phyloP scores from a whole-genome alignment of 768 basidiomycete genomes.

The Xerocomus spinulosus region DNA sequence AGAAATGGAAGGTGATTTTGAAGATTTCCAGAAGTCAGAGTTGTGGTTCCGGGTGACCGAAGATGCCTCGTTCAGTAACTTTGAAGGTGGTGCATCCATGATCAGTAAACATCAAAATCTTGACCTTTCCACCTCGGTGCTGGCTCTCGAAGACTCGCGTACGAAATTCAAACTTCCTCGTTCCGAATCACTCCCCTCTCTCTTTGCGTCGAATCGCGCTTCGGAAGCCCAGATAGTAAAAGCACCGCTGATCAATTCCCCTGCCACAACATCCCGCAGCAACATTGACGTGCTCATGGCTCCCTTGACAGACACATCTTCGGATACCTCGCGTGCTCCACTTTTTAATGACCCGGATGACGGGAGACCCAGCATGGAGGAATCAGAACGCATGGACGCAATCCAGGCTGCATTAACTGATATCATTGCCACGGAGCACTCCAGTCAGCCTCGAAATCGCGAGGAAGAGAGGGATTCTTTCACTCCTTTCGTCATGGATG shows the following conservation, averaged over 20 bases:
- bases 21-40: conserved; percentile 82
- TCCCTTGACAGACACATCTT: conserved; percentile 47
- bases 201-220: conserved; percentile 16
- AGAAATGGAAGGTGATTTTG: conserved; percentile 90
- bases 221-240: conserved; percentile 18
- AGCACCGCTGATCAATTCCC: conserved; percentile 12
- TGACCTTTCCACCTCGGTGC: conserved; percentile 7
- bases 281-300: conserved; percentile 86
- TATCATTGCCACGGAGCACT: conserved; percentile 83
- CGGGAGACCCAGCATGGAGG: conserved; percentile 44
- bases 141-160: conserved; percentile 2
- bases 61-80: conserved; percentile 46
- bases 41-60: conserved; percentile 88
- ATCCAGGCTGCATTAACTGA: conserved; percentile 95
- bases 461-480: conserved; percentile 6
- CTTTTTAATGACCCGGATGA: conserved; percentile 82
- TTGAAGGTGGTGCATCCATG: conserved; percentile 4
- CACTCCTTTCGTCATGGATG: conserved; percentile 6
- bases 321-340: conserved; percentile 60
- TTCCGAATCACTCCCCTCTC: conserved; percentile 36
- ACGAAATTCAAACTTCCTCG: conserved; percentile 21
- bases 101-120: conserved; percentile 6
- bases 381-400: conserved; percentile 88
- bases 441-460: conserved; percentile 18
- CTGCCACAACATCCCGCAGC: conserved; percentile 27